A percentile compares a stretch with the other conserved stretches of the same genome.
Conservation (phyloP, 2,329 filamentous ascomycete species). For the Coniochaeta sp. region DNA sequence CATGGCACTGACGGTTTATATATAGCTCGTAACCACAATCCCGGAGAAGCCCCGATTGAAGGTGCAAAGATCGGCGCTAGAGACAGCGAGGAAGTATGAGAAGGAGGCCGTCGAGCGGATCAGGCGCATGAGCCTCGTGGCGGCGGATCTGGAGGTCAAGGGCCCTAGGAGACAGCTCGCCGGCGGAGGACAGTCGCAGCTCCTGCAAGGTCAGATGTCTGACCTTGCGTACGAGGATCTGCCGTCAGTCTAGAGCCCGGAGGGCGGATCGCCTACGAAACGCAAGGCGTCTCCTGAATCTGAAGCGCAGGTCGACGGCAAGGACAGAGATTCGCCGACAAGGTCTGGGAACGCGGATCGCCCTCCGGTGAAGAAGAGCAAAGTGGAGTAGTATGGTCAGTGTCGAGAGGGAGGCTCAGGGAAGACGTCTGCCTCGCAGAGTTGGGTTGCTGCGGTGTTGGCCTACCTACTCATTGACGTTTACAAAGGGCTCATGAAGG, state of each 20-base stretch:
- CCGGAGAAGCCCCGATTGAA: constrained; percentile 57
- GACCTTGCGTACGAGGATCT: background rate
- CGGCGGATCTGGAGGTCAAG: constrained; percentile 67
- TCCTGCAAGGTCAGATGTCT: background rate
- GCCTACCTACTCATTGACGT: background rate
- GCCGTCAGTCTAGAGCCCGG: background rate
- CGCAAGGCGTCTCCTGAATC: background rate
- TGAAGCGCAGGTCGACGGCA: background rate
- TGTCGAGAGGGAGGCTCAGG: too few relatives aligned
- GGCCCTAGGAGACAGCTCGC: constrained; percentile 11
- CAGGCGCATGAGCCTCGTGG: constrained; percentile 66
- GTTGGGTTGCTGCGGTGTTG: background rate
- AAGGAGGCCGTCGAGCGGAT: constrained; percentile 69
- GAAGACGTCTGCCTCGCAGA: too few relatives aligned
- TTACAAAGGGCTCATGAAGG: background rate
- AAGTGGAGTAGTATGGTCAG: too few relatives aligned
- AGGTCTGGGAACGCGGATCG: background rate
- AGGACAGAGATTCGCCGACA: background rate
- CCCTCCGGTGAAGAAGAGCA: background rate
- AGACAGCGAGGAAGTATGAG: constrained; percentile 64
- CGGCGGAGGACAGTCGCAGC: background rate
- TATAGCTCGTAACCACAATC: constrained; percentile 64
- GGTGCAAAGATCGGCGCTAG: constrained; percentile 64
- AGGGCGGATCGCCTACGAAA: background rate
- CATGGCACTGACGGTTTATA: constrained; percentile 1